Percentiles rank a stretch among this genome's conserved stretches.
These are phyloP conservation scores for Achaetomiella virescens DNA, from an alignment of 495 filamentous ascomycete genomes.

Conservation along the genomic window DNA sequence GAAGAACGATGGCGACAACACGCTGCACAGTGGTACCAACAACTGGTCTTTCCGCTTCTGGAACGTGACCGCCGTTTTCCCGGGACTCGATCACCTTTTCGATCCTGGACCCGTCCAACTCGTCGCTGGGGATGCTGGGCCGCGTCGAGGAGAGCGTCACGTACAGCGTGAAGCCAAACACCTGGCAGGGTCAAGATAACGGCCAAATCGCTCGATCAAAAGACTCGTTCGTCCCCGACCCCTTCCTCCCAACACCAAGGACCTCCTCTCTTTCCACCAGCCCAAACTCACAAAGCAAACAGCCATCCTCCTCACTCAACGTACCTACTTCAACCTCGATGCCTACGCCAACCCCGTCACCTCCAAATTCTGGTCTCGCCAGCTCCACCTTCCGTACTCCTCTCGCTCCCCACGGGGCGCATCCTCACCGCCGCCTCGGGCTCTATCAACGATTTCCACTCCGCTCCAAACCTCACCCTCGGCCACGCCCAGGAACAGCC, in stretches of 20 bases:
- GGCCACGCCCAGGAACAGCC: constrained; percentile 54
- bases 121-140: constrained; percentile 66
- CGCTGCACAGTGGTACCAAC: constrained; percentile 54
- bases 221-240: constrained; percentile 41
- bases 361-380: constrained; percentile 62
- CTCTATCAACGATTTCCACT: constrained; percentile 66
- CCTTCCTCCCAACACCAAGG: neutral
- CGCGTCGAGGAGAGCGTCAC: constrained; percentile 66
- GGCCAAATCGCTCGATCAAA: constrained; percentile 43
- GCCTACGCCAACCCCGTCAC: constrained; percentile 58
- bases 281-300: constrained; percentile 13
- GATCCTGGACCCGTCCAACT: constrained; percentile 58
- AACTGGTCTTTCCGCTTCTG: constrained; percentile 53
- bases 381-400: constrained; percentile 64
- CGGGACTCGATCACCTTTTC: constrained; percentile 71
- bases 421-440: constrained; percentile 53
- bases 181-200: constrained; percentile 51
- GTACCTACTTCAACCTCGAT: constrained; percentile 86
- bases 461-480: constrained; percentile 50
- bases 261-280: neutral
- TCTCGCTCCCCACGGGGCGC: constrained; percentile 64
- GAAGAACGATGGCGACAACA: constrained; percentile 52
- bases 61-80: constrained; percentile 50
- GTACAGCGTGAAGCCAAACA: constrained; percentile 51
- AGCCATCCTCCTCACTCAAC: constrained; percentile 66